Percentiles rank a stretch among this genome's conserved stretches.
Evolutionary conservation across 2,329 filamentous ascomycete genomes (phyloP).

Genomic region (Cordyceps fumosorosea): DNA sequence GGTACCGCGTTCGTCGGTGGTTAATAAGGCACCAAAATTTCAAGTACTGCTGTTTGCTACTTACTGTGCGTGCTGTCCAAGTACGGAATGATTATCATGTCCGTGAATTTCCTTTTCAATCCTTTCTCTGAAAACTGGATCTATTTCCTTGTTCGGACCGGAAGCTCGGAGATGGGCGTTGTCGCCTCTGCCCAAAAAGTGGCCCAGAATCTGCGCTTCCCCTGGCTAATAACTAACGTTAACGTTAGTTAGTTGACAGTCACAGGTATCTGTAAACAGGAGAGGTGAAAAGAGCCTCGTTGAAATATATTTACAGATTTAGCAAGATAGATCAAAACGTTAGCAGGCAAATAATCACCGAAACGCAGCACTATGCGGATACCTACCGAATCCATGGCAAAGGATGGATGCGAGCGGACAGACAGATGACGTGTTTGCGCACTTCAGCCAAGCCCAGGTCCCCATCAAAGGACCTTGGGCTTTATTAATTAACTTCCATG

Average conservation of each 20-base stretch:
- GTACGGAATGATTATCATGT: too few species aligned
- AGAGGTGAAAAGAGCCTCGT: neutral
- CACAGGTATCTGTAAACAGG: neutral
- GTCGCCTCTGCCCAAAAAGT: neutral
- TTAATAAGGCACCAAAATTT: neutral
- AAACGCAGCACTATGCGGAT: too few species aligned
- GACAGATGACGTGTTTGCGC: constrained; percentile 3
- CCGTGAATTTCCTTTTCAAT: neutral
- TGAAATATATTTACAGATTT: neutral
- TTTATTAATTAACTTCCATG: neutral
- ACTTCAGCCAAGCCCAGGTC: neutral
- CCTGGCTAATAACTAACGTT: too few species aligned
- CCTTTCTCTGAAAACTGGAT: neutral
- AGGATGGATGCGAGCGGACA: neutral
- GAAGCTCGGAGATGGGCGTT: constrained; percentile 7
- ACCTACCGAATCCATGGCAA: too few species aligned
- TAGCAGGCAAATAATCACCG: too few species aligned
- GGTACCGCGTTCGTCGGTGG: neutral
- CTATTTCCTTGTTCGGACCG: constrained; percentile 5
- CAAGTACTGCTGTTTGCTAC: neutral
- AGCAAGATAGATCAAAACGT: neutral
- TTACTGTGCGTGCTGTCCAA: too few species aligned
- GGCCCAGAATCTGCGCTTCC: neutral
- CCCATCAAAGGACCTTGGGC: neutral
- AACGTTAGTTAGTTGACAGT: neutral